A percentile compares a stretch with the other conserved stretches of the same genome.
These are phyloP conservation scores for Colletotrichum cordylinicola DNA, from an alignment of 2,329 filamentous ascomycete species.

Conservation along the genomic window DNA sequence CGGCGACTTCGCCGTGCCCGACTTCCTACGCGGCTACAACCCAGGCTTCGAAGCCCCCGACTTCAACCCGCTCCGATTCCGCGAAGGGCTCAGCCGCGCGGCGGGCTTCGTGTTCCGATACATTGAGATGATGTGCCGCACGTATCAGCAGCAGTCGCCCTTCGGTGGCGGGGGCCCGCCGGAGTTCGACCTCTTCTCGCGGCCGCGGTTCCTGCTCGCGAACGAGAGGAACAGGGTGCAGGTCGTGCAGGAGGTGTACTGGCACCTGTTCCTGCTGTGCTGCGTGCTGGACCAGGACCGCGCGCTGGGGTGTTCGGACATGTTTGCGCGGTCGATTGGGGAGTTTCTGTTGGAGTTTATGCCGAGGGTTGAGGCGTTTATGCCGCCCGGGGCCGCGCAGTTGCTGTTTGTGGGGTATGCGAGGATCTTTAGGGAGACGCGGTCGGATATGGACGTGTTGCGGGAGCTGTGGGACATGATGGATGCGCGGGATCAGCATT, in stretches of 20 bases:
- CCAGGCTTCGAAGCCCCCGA: neutral
- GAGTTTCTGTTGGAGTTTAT: conserved; percentile 29
- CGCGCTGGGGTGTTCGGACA: conserved; percentile 31
- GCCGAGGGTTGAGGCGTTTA: conserved; percentile 9
- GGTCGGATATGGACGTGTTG: conserved; percentile 6
- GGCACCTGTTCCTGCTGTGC: conserved; percentile 27
- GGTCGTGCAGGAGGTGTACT: conserved; percentile 10
- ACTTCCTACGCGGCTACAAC: conserved; percentile 13
- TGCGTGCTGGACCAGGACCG: conserved; percentile 30
- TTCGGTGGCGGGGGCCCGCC: neutral
- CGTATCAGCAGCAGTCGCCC: neutral
- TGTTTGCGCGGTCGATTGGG: conserved; percentile 27
- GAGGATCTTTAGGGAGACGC: conserved; percentile 14
- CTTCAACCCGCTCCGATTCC: neutral
- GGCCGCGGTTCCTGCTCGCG: conserved; percentile 5
- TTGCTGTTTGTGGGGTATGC: conserved; percentile 15
- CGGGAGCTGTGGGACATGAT: conserved; percentile 17
- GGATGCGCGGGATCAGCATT: neutral
- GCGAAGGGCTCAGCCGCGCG: neutral
- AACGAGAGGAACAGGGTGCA: neutral
- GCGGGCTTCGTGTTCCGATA: conserved; percentile 10
- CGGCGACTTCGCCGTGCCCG: conserved; percentile 5
- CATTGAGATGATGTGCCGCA: neutral
- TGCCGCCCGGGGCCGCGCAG: conserved; percentile 1
- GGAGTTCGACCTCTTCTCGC: neutral